These are phyloP conservation scores for Antarctomyces pellizariae DNA, from an alignment of 495 filamentous ascomycete genomes.

Conservation along the genomic window DNA sequence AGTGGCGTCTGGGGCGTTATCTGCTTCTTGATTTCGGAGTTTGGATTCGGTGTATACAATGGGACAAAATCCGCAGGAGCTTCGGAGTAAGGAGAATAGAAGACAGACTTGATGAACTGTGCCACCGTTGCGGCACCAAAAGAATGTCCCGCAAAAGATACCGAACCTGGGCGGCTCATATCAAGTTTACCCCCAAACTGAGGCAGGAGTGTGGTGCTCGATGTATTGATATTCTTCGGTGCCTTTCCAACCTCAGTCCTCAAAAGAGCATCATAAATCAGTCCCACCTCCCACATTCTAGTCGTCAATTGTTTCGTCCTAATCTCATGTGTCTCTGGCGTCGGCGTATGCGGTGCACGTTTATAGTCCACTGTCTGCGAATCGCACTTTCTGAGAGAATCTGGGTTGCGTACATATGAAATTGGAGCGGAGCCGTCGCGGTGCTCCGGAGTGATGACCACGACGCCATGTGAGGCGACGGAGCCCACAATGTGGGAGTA, in stretches of 20 bases:
- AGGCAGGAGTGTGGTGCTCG: slow-evolving; percentile 21
- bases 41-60: slow-evolving; percentile 24
- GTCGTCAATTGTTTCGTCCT: slow-evolving; percentile 46
- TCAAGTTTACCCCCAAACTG: slow-evolving; percentile 31
- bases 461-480: slow-evolving; percentile 47
- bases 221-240: slow-evolving; percentile 23
- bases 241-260: slow-evolving; percentile 30
- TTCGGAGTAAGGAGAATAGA: slow-evolving; percentile 20
- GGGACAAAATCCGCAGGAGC: slow-evolving; percentile 13
- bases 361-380: slow-evolving; percentile 19
- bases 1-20: slow-evolving; percentile 35
- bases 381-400: slow-evolving; percentile 11
- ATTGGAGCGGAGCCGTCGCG: slow-evolving; percentile 49
- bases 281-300: slow-evolving; percentile 45
- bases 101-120: slow-evolving; percentile 50
- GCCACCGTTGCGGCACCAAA: slow-evolving; percentile 50
- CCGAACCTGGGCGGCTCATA: slow-evolving; percentile 40
- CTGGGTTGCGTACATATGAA: slow-evolving; percentile 29
- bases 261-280: slow-evolving; percentile 35
- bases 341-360: slow-evolving; percentile 26
- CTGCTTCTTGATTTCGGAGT: slow-evolving; percentile 28
- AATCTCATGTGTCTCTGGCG: slow-evolving; percentile 28
- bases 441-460: slow-evolving; percentile 57
- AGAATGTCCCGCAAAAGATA: slow-evolving; percentile 49
- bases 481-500: slow-evolving; percentile 52